Conservation (phyloP, 257 asterid species). For the Ocimum tenuiflorum region DNA sequence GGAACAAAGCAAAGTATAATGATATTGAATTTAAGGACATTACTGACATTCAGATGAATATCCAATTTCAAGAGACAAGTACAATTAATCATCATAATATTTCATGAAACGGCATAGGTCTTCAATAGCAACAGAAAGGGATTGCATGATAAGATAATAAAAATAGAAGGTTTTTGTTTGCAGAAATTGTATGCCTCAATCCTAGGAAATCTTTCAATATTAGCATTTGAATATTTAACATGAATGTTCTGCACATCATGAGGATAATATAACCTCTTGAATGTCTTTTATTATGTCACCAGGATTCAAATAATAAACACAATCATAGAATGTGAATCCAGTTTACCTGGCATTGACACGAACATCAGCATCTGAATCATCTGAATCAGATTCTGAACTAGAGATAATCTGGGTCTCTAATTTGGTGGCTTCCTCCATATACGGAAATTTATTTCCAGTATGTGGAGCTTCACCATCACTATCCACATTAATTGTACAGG, state of each 20-base stretch:
- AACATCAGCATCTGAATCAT: constrained; percentile 39
- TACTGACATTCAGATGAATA: neutral
- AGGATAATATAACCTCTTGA: neutral
- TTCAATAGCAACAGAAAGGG: neutral
- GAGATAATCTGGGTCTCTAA: constrained; percentile 40
- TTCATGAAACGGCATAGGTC: neutral
- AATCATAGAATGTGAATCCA: constrained; percentile 12
- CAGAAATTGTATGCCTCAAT: neutral
- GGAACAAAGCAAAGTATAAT: constrained; percentile 20
- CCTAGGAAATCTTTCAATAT: neutral
- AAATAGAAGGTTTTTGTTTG: neutral
- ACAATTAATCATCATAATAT: neutral
- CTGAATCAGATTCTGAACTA: constrained; percentile 70
- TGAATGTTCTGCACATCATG: neutral
- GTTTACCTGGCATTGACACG: constrained; percentile 41
- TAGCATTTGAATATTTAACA: neutral
- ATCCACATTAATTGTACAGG: constrained; percentile 24
- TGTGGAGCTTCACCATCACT: constrained; percentile 35
- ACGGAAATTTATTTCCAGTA: constrained; percentile 28
- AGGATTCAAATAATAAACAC: constrained; percentile 9
- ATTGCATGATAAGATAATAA: neutral
- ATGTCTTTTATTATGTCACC: constrained; percentile 3
- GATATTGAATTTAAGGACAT: neutral
- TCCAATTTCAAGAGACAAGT: constrained; percentile 7
- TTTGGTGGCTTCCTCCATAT: constrained; percentile 40